Base-by-base conservation (phyloP, 257 asterid genomes). In the Ophiorrhiza pumila region DNA sequence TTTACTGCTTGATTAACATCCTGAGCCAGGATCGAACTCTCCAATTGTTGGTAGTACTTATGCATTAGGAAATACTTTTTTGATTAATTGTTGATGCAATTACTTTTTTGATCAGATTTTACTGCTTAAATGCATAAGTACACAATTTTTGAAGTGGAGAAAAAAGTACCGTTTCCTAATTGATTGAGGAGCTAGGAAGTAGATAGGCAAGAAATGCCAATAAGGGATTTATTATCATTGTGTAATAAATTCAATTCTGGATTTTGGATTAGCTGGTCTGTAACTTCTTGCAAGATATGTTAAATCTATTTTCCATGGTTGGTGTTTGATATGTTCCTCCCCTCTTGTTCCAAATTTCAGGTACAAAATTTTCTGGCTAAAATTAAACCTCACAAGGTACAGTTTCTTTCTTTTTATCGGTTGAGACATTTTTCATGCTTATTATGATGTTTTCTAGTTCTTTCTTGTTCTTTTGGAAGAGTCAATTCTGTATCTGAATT, bases 331-430 rank as follows among this genome's bases (percentile, higher is more conserved):
- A 73, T 76, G 65, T 68, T 65, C 45, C 35, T 43, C 70, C 68
- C 50, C 41, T 53, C 69, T 31, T 62, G 12, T 17, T 10, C n/a
- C 37, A 39, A 55, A 71, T 87, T 80, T 71, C 91, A 94, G 99
- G 90, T 78, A 66, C 96, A 83, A 65, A 90, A 86, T 65, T 94
- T 94, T 85, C 85, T 91, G 69, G 86, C 72, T 9, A 91, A 91
- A 84, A 80, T 85, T 72, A 90, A 87, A 81, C 95, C 96, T 78
- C 97, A 94, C 79, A 96, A 88, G 99, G 99, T 94, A 90, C 75
- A 22, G 25, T 76, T 53, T 55, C 42, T 72, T 7, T 64, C 39
- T 71, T 39, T 23, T 32, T 49, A 35, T 64, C 45, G 2, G 61
- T n/a, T n/a, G n/a, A 5, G 32, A 31, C 20, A 4, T 59, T 35